Conservation (phyloP, 495 filamentous ascomycete species). For the Aspergillus bertholletiae region DNA sequence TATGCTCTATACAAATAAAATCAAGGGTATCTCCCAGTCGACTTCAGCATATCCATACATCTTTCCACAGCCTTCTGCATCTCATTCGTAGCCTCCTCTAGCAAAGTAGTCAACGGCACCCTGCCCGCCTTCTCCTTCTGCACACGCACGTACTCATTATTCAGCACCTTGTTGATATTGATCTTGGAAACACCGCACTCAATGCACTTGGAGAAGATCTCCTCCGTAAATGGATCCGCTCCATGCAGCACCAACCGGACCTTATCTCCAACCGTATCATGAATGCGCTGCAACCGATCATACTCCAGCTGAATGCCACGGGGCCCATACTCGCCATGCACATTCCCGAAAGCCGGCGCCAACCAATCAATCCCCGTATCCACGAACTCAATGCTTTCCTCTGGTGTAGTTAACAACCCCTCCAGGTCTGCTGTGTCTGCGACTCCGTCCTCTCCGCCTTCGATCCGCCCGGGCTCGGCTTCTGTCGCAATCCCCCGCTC, state of each 20-base stretch:
- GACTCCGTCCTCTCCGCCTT: constrained; percentile 82
- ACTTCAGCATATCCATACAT: constrained; percentile 69
- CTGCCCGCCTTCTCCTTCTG: constrained; percentile 65
- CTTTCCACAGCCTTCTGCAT: constrained; percentile 76
- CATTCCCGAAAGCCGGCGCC: constrained; percentile 81
- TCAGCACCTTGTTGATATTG: constrained; percentile 83
- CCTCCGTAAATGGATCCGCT: constrained; percentile 68
- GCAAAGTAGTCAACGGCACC: constrained; percentile 61
- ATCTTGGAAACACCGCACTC: constrained; percentile 68
- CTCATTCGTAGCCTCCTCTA: constrained; percentile 66
- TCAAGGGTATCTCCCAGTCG: constrained; percentile 52
- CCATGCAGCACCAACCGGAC: constrained; percentile 75
- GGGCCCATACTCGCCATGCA: constrained; percentile 79
- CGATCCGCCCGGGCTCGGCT: constrained; percentile 78
- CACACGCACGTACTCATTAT: constrained; percentile 62
- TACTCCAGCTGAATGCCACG: constrained; percentile 72
- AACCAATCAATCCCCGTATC: constrained; percentile 78
- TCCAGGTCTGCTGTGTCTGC: constrained; percentile 72
- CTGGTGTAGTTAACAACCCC: constrained; percentile 71
- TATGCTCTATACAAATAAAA: not conserved
- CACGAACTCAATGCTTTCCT: constrained; percentile 74
- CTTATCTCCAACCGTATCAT: constrained; percentile 54
- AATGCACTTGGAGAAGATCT: constrained; percentile 67
- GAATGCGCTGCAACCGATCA: constrained; percentile 61
- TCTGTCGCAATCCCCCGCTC: constrained; percentile 73